Percentiles rank a stretch among this genome's conserved stretches.
Conservation (phyloP, 768 basidiomycete genomes). For the Xanthoconium stramineum region DNA sequence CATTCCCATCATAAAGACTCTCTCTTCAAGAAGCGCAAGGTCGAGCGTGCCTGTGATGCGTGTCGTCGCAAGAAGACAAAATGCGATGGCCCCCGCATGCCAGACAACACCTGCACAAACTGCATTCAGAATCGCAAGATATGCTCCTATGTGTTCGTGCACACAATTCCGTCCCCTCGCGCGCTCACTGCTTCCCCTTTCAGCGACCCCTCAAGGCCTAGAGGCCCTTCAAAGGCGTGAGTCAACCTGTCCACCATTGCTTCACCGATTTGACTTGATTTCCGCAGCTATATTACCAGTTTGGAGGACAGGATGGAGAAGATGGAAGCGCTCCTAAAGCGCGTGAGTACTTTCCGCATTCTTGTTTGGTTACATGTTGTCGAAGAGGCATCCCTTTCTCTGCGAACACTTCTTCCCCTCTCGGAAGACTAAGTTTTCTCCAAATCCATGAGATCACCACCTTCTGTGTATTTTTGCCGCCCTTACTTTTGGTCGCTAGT, state of each 20-base stretch:
- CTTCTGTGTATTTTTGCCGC: background rate
- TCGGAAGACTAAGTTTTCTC: background rate
- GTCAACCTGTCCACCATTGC: conserved; percentile 22
- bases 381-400: background rate
- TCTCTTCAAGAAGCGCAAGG: conserved; percentile 41
- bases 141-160: conserved; percentile 59
- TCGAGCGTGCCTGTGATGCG: conserved; percentile 57
- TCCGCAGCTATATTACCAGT: conserved; percentile 49
- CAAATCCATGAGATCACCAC: background rate
- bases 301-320: conserved; percentile 59
- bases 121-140: conserved; percentile 47
- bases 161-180: background rate
- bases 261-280: background rate
- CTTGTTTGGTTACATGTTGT: background rate
- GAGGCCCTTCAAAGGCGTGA: conserved; percentile 67
- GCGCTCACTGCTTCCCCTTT: conserved; percentile 2
- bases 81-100: conserved; percentile 56
- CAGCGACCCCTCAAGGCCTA: conserved; percentile 63
- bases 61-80: conserved; percentile 58
- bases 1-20: conserved; percentile 12
- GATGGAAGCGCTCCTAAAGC: conserved; percentile 50
- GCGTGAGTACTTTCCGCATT: conserved; percentile 35
- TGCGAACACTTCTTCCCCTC: background rate
- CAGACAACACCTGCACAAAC: conserved; percentile 53
- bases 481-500: background rate